phyloP scores from a whole-genome alignment of 768 basidiomycete genomes.

The Artomyces pyxidatus region DNA sequence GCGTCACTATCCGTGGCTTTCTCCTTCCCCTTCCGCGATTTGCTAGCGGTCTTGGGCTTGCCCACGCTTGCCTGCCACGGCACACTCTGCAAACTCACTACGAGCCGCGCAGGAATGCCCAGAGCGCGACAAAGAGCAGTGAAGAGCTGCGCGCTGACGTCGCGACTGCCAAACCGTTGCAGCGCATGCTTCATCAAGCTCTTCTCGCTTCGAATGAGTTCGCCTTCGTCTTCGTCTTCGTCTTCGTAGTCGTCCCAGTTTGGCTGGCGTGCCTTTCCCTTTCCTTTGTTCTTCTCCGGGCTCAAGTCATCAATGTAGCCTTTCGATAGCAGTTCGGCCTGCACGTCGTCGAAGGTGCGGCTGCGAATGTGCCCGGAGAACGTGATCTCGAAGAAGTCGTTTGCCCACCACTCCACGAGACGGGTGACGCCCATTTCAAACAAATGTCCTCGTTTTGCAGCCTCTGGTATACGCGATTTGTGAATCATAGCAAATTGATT shows the following conservation, averaged over 20 bases:
- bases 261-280: conserved; percentile 22
- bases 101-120: conserved; percentile 78
- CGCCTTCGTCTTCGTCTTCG: conserved; percentile 39
- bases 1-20: conserved; percentile 23
- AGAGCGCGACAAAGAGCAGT: conserved; percentile 83
- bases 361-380: conserved; percentile 64
- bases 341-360: conserved; percentile 70
- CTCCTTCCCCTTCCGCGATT: conserved; percentile 31
- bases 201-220: conserved; percentile 66
- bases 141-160: conserved; percentile 85
- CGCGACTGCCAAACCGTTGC: conserved; percentile 71
- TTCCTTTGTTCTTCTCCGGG: conserved; percentile 18
- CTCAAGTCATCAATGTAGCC: conserved; percentile 2
- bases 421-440: conserved; percentile 76
- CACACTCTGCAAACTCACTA: conserved; percentile 86
- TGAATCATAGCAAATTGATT: conserved; percentile 76
- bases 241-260: conserved; percentile 14
- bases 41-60: conserved; percentile 42
- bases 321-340: conserved; percentile 20
- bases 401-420: conserved; percentile 83
- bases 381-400: conserved; percentile 59
- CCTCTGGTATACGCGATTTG: conserved; percentile 74
- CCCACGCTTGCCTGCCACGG: conserved; percentile 76
- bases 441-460: conserved; percentile 71
- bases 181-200: conserved; percentile 92